Percentiles rank a stretch among this genome's conserved stretches.
These are phyloP conservation scores for Coemansia sp. DNA, from an alignment of 192 early-diverging fungal species.

Conservation along the genomic window DNA sequence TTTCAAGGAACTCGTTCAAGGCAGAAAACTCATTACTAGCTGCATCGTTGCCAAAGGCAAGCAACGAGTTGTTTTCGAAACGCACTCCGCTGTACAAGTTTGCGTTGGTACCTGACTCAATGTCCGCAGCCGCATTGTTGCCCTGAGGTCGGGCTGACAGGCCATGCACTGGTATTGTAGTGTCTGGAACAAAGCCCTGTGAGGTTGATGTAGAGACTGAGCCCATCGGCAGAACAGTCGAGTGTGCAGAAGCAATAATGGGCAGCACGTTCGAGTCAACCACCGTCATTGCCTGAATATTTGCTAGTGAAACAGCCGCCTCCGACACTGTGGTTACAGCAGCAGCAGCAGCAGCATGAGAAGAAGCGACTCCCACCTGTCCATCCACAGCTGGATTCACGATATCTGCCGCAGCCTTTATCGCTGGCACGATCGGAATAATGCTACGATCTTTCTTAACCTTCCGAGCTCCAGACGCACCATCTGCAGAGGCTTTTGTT, in stretches of 20 bases:
- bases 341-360: background rate
- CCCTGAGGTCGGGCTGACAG: background rate
- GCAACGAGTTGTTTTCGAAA: conserved; percentile 31
- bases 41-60: conserved; percentile 44
- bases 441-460: conserved; percentile 4
- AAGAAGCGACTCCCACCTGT: background rate
- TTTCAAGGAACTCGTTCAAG: conserved; percentile 45
- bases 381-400: background rate
- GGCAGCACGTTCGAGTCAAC: conserved; percentile 15
- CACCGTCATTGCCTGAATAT: background rate
- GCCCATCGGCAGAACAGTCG: conserved; percentile 4
- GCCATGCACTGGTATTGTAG: conserved; percentile 1
- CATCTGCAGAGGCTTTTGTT: background rate
- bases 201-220: background rate
- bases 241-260: conserved; percentile 11
- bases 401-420: background rate
- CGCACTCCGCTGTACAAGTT: background rate
- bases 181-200: conserved; percentile 4
- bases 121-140: background rate
- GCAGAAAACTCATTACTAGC: conserved; percentile 49
- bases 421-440: conserved; percentile 15
- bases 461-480: background rate
- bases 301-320: background rate
- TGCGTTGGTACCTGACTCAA: background rate
- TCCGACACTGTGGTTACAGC: background rate